Evolutionary conservation across 306 rosid genomes (phyloP), one percentile per base, ranked within the genome.

Genomic region (Ochetophila trinervis): DNA sequence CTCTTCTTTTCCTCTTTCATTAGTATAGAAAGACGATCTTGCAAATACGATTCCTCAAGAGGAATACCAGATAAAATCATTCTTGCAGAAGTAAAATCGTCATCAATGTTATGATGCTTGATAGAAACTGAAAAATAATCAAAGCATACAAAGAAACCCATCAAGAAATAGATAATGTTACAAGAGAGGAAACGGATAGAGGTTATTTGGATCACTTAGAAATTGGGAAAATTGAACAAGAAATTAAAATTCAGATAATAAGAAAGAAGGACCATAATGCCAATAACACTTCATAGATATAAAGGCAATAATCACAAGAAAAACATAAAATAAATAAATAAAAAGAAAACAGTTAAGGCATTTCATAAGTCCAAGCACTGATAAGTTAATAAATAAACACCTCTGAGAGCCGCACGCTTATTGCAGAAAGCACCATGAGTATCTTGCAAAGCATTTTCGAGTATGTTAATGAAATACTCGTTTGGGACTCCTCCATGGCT

Each of bases 401-500:
- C 81, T 86, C 70, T 85, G 21, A 87, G 74, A 50, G 96, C 95
- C 52, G 82, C 62, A 40, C 79, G 85, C 85, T 71, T 86, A 20
- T 79, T 80, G 52, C 79, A 74, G 64, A 72, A 80, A 62, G 78
- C 82, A 60, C 35, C 62, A 42, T 36, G 59, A 44, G 68, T 62
- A 59, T 88, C 88, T 52, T 60, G 71, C 58, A 91, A 65, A 52
- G 84, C 82, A 42, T 57, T 70, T 53, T 4, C 10, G 23, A 91
- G 88, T 70, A 78, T 18, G 37, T 74, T 73, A 82, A 74, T 66
- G 82, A 91, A 91, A 70, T 74, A 86, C 17, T 85, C 84, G 45
- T 82, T 72, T 30, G 86, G 91, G 30, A 91, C 96, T 42, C 97
- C 96, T 72, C 97, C 97, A 68, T 81, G 79, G 78, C 84, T 83